phyloP scores from a whole-genome alignment of 78 protist species.

The Neovahlkampfia damariscottae region DNA sequence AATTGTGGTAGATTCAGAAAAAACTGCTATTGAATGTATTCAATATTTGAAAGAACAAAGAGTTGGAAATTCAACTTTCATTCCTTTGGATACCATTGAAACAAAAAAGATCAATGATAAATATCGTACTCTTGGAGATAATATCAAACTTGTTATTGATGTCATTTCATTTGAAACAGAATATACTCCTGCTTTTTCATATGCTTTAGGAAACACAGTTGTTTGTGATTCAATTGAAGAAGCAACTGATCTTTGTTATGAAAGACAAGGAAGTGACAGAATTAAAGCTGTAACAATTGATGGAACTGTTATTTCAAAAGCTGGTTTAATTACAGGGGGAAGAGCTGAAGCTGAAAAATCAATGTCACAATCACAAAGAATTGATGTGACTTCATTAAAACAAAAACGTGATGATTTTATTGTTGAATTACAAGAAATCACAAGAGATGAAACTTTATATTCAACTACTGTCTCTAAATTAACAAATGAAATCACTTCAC shows the following conservation, averaged over 20 bases:
- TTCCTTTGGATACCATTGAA: slow-evolving; percentile 70
- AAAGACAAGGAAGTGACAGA: background rate
- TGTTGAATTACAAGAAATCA: background rate
- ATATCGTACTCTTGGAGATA: slow-evolving; percentile 49
- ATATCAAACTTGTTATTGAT: slow-evolving; percentile 41
- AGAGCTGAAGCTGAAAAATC: background rate
- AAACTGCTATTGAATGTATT: slow-evolving; percentile 64
- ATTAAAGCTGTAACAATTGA: slow-evolving; percentile 79
- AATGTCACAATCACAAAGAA: background rate
- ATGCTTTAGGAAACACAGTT: slow-evolving; percentile 76
- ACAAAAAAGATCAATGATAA: slow-evolving; percentile 30
- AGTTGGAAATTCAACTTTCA: slow-evolving; percentile 59
- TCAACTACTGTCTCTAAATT: background rate
- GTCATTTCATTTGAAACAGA: slow-evolving; percentile 11
- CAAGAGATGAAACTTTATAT: background rate
- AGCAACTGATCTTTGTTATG: slow-evolving; percentile 54
- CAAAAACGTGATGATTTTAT: background rate
- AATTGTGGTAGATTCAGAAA: slow-evolving; percentile 74
- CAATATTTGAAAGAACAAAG: slow-evolving; percentile 65
- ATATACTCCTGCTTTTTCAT: slow-evolving; percentile 58
- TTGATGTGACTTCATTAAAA: background rate
- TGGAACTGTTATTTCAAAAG: slow-evolving; percentile 72
- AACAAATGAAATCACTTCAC: background rate
- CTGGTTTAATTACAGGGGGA: slow-evolving; percentile 87
- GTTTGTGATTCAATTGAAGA: slow-evolving; percentile 69